Percentiles rank a stretch among this genome's conserved stretches.
Evolutionary conservation across 2,329 filamentous ascomycete species (phyloP).

Genomic region (Rutstroemia sp.): DNA sequence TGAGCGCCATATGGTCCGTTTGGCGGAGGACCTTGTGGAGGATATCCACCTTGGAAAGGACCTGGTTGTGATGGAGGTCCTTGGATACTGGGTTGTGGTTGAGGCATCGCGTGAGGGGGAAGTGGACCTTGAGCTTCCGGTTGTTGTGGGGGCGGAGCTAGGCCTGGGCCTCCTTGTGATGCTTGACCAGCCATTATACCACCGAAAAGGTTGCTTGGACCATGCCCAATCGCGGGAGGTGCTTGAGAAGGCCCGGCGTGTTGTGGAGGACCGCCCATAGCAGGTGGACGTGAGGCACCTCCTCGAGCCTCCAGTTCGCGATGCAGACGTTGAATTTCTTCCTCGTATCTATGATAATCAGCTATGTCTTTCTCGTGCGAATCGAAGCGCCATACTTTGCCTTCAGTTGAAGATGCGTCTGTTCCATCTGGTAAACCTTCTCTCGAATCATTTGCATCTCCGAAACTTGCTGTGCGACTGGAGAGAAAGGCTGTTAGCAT

Average conservation of each 20-base stretch:
- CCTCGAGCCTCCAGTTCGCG: constrained; percentile 76
- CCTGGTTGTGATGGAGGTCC: constrained; percentile 51
- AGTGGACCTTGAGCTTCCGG: constrained; percentile 31
- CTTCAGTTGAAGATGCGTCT: constrained; percentile 81
- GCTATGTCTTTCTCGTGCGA: constrained; percentile 4
- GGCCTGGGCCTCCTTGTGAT: constrained; percentile 75
- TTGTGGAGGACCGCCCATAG: constrained; percentile 64
- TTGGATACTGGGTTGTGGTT: constrained; percentile 45
- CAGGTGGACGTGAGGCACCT: constrained; percentile 55
- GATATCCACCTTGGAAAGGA: constrained; percentile 54
- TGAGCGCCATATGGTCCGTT: constrained; percentile 69
- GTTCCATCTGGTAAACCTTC: constrained; percentile 90
- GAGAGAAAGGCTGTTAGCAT: not conserved
- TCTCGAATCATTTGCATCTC: constrained; percentile 92
- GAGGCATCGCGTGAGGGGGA: constrained; percentile 45
- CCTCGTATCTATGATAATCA: constrained; percentile 66
- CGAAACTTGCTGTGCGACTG: constrained; percentile 84
- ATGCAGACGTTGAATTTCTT: constrained; percentile 77
- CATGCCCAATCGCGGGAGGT: constrained; percentile 79
- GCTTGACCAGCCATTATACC: constrained; percentile 89
- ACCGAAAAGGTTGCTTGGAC: constrained; percentile 83
- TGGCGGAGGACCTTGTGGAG: constrained; percentile 43
- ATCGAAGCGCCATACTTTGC: constrained; percentile 60
- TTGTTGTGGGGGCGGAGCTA: constrained; percentile 59
- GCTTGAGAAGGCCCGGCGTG: constrained; percentile 76